phyloP scores from a whole-genome alignment of 306 rosid species.

The Crataegus laevigata region DNA sequence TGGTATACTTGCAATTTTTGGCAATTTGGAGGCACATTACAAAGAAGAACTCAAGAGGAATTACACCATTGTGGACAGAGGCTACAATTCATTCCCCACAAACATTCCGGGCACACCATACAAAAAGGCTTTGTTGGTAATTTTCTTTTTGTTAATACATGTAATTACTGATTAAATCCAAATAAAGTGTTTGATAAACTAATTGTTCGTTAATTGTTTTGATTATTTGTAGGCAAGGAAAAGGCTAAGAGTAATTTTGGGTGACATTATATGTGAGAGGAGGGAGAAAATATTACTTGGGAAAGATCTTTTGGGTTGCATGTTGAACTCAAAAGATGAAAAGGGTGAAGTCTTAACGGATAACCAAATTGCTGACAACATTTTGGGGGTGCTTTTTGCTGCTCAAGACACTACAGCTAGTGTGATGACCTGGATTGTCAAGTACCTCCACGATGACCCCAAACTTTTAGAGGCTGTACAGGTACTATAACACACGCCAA shows the following conservation, averaged over 20 bases:
- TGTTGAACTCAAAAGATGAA: conserved; percentile 51
- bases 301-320: conserved; percentile 57
- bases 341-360: conserved; percentile 46
- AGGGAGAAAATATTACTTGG: conserved; percentile 45
- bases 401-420: conserved; percentile 95
- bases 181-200: background rate
- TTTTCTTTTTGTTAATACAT: background rate
- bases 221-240: conserved; percentile 50
- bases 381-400: conserved; percentile 88
- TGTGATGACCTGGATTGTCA: conserved; percentile 81
- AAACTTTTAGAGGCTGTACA: conserved; percentile 68
- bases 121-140: conserved; percentile 61
- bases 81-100: conserved; percentile 80
- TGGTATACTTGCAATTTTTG: conserved; percentile 59
- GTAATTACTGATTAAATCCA: background rate
- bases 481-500: conserved; percentile 29
- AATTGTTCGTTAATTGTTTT: background rate
- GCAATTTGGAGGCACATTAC: conserved; percentile 40
- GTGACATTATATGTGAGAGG: conserved; percentile 56
- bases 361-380: conserved; percentile 74
- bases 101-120: conserved; percentile 64
- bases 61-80: conserved; percentile 49
- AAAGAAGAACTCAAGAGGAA: conserved; percentile 60
- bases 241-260: conserved; percentile 48
- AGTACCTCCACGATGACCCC: conserved; percentile 70